Conservation (phyloP, 345 rosid genomes). For the Rhodamnia argentea region DNA sequence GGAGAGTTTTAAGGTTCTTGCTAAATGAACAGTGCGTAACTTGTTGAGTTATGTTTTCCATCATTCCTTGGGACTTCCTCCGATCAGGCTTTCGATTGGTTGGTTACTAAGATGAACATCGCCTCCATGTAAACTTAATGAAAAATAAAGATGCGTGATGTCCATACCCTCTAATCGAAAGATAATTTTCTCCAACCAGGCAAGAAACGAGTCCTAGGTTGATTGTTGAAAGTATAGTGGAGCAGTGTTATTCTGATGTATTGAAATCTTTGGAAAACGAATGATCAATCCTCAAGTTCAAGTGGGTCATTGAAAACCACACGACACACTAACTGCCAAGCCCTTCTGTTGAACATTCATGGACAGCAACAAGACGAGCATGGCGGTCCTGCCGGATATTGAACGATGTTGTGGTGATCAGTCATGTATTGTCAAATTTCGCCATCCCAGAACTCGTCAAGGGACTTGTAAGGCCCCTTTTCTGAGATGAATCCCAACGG, state of each 20-base stretch:
- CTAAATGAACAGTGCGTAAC: too few species aligned
- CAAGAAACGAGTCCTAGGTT: too few species aligned
- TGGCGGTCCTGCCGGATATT: neutral
- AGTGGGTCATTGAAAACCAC: neutral
- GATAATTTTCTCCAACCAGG: too few species aligned
- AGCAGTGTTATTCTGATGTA: neutral
- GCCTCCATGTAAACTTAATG: too few species aligned
- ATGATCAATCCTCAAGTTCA: neutral
- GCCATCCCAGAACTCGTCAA: constrained; percentile 5
- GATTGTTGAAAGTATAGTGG: neutral
- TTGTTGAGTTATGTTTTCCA: too few species aligned
- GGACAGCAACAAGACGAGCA: neutral
- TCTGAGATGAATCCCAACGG: neutral
- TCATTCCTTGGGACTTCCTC: neutral
- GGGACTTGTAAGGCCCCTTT: constrained; percentile 1
- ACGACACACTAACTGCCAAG: neutral
- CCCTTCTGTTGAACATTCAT: neutral
- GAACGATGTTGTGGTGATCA: too few species aligned
- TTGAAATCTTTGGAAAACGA: neutral
- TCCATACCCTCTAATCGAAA: too few species aligned
- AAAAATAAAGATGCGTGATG: too few species aligned
- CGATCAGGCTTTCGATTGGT: too few species aligned
- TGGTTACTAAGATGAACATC: too few species aligned
- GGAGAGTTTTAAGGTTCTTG: too few species aligned
- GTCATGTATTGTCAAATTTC: neutral